Evolutionary conservation across 495 filamentous ascomycete species (phyloP), one percentile per base, ranked within the genome.

Genomic region (Aspergillus indologenus): DNA sequence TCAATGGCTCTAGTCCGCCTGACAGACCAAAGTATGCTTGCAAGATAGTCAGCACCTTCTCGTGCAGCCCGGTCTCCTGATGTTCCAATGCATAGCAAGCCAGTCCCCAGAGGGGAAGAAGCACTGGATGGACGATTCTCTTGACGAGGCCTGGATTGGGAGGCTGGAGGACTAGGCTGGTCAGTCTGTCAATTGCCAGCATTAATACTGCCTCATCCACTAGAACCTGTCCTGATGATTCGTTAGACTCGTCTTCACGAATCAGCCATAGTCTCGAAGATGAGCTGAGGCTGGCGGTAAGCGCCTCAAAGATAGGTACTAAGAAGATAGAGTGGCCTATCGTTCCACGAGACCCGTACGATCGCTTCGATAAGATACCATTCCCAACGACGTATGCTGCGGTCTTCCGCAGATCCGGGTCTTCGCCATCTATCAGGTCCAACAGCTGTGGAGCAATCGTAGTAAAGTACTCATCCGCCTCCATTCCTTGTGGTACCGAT

Each of bases 101-200:
- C 31, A 92, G 65, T 2, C 85, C 81, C 89, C 89, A 92, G 1
- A 92, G 72, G 0, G 85, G 81, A n/a, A 88, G 74, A 21, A 88
- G 67, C 43, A 90, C 70, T 0, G 84, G 88, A 31, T 77, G 72
- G 6, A 92, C 68, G 5, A 92, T 69, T 57, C 89, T 79, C 66
- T 86, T 91, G 18, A 84, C 81, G n/a, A 94, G 73, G 1, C 85
- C 84, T 3, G 88, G 87, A 60, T 91, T 87, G 0, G 88, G 86
- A 69, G 90, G 88, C 12, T 88, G 85, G 23, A 82, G 71, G 1
- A 86, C 64, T 7, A 94, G 68, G 6, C 75, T 72, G 29, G 73
- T 75, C 7, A 94, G 60, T 17, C 88, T 81, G 19, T 76, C 71
- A 8, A 94, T 53, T 7, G 84, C 82, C 18, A 72, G 20, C 0